Evolutionary conservation across 805 yeast genomes (phyloP), one percentile per base, ranked within the genome.

Genomic region (Maudiozyma pseudohumilis): DNA sequence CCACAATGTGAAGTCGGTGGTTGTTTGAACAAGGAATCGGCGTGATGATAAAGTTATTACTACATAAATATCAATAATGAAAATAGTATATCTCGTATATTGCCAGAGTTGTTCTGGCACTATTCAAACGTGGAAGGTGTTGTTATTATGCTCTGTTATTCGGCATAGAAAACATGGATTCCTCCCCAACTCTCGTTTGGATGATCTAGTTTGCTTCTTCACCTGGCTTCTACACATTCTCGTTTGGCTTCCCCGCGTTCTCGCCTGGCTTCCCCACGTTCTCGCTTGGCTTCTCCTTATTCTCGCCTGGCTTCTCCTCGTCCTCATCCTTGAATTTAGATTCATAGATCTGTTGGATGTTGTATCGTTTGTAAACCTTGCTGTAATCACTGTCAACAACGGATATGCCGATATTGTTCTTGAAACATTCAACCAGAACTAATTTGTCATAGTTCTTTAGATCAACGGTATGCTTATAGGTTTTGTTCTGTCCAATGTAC

Each of bases 341-440:
- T 35, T 61, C 89, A 53, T 68, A 81, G 13, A 89, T 79, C 61
- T 82, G 94, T 53, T 85, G 89, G 29, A 92, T 60, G 54, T 92
- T 92, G 60, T 72, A 86, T 52, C 77, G 78, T 49, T 74, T 77
- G 42, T 72, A 69, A 45, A 67, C 61, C 17, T 72, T 76, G 34
- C 46, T 37, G 25, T 58, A 56, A 50, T 74, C 85, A 39, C 74
- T 72, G 39, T 74, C 71, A 2, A 85, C 86, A 5, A 87, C 89
- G 46, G 92, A 69, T 74, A 85, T 77, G 6, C 98, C 98, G 24
- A 92, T 71, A 43, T 83, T 82, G 44, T 75, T 81, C 63, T 88
- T 89, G 63, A 80, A 89, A 54, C 96, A 83, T 56, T 86, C 95
- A 3, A 92, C 81, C 36, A 89, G 54, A 34, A 92, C 73, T 48